Percentiles rank a stretch among this genome's conserved stretches.
These are phyloP conservation scores for Dactylellina leptospora DNA, from an alignment of 2,329 filamentous ascomycete genomes.

Conservation along the genomic window DNA sequence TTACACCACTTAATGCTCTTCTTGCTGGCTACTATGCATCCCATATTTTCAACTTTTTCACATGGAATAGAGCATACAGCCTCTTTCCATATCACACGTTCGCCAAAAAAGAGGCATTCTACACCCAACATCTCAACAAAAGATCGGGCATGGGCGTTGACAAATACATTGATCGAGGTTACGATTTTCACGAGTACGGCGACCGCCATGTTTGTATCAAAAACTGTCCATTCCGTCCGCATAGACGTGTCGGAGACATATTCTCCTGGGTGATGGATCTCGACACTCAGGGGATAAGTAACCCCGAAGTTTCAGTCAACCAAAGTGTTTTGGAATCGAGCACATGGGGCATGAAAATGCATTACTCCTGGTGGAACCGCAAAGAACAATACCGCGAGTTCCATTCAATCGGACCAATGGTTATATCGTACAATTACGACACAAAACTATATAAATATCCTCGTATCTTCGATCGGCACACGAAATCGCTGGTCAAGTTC, in stretches of 20 bases:
- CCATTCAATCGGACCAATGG: neutral
- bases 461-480: conserved; percentile 19
- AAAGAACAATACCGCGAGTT: neutral
- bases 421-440: conserved; percentile 2
- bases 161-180: conserved; percentile 36
- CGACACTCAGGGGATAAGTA: conserved; percentile 28
- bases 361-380: conserved; percentile 26
- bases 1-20: conserved; percentile 14
- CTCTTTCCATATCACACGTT: conserved; percentile 49
- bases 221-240: conserved; percentile 35
- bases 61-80: conserved; percentile 43
- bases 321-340: conserved; percentile 14
- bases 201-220: conserved; percentile 27
- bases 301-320: neutral
- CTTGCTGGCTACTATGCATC: conserved; percentile 43
- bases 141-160: neutral
- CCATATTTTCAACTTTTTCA: conserved; percentile 48
- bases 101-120: conserved; percentile 13
- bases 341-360: conserved; percentile 47
- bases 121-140: conserved; percentile 1
- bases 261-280: conserved; percentile 43
- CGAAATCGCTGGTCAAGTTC: neutral
- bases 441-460: conserved; percentile 2
- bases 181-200: conserved; percentile 18
- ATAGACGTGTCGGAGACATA: conserved; percentile 36